These are phyloP conservation scores for Entophlyctis luteolus DNA, from an alignment of 192 early-diverging fungal genomes.

Conservation along the genomic window DNA sequence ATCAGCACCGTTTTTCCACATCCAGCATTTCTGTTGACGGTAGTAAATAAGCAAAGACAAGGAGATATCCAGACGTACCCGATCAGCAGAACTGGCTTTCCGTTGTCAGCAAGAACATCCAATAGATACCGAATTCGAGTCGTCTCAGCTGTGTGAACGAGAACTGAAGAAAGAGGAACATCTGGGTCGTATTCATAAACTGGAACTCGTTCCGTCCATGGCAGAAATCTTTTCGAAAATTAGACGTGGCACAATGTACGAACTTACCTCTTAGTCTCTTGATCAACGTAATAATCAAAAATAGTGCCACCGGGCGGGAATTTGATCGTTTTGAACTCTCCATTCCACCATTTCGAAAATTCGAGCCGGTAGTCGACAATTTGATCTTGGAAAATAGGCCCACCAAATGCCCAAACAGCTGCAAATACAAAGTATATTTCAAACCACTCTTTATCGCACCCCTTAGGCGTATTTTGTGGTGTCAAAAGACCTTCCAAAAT, in stretches of 20 bases:
- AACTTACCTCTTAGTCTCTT: slow-evolving; percentile 45
- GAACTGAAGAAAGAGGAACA: slow-evolving; percentile 50
- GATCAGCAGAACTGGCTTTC: slow-evolving; percentile 53
- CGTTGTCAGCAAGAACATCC: slow-evolving; percentile 60
- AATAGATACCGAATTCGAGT: slow-evolving; percentile 54
- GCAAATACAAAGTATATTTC: slow-evolving; percentile 68
- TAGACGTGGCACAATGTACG: neutral
- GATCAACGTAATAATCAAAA: slow-evolving; percentile 63
- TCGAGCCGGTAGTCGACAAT: slow-evolving; percentile 58
- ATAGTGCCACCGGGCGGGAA: slow-evolving; percentile 58
- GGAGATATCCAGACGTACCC: neutral
- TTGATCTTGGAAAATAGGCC: slow-evolving; percentile 60
- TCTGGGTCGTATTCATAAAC: slow-evolving; percentile 55
- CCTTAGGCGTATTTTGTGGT: slow-evolving; percentile 59
- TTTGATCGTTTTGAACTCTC: slow-evolving; percentile 60
- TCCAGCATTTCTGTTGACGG: slow-evolving; percentile 56
- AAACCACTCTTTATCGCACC: slow-evolving; percentile 69
- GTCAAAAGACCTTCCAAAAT: slow-evolving; percentile 61
- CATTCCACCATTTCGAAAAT: slow-evolving; percentile 65
- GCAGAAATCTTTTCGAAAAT: slow-evolving; percentile 33
- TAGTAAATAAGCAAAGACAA: neutral
- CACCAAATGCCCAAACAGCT: slow-evolving; percentile 65
- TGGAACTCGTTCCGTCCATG: slow-evolving; percentile 61
- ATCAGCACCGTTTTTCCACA: slow-evolving; percentile 65
- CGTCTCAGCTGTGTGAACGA: slow-evolving; percentile 63